A percentile compares a stretch with the other conserved stretches of the same genome.
Conservation (phyloP, 176 grass and related monocot genomes). For the Musa acuminata region DNA sequence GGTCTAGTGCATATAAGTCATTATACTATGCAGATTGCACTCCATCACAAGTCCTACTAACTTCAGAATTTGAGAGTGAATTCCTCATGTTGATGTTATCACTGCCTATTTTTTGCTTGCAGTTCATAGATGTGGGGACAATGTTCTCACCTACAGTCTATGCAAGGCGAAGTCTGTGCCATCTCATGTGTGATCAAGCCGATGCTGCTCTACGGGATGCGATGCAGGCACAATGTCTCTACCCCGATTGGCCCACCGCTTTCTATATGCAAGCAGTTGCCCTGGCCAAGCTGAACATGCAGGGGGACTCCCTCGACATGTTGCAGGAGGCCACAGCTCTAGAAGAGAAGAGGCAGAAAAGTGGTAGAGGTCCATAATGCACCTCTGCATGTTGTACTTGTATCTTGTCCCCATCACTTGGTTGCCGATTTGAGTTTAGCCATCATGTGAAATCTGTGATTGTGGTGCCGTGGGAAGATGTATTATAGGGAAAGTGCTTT, state of each 20-base stretch:
- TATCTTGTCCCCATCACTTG: neutral
- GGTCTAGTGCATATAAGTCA: too few species aligned
- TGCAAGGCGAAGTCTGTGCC: conserved; percentile 71
- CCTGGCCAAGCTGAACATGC: conserved; percentile 80
- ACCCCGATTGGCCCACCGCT: conserved; percentile 83
- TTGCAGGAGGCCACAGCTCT: conserved; percentile 65
- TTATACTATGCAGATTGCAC: neutral
- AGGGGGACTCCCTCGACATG: conserved; percentile 77
- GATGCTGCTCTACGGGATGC: conserved; percentile 83
- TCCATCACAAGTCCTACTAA: neutral
- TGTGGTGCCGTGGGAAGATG: neutral
- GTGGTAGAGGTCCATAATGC: conserved; percentile 24
- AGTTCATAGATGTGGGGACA: conserved; percentile 92
- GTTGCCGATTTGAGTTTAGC: neutral
- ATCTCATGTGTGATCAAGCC: conserved; percentile 71
- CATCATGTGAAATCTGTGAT: conserved; percentile 2
- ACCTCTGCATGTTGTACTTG: neutral
- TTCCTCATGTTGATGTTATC: neutral
- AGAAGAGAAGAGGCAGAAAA: conserved; percentile 75
- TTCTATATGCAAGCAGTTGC: conserved; percentile 97
- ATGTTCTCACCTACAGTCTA: conserved; percentile 86
- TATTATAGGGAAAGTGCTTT: neutral
- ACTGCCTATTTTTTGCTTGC: conserved; percentile 3
- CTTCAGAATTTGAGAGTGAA: neutral
- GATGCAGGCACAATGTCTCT: conserved; percentile 86